These are phyloP conservation scores for Lichtheimia ramosa DNA, from an alignment of 371 early-diverging fungal genomes.

Conservation along the genomic window DNA sequence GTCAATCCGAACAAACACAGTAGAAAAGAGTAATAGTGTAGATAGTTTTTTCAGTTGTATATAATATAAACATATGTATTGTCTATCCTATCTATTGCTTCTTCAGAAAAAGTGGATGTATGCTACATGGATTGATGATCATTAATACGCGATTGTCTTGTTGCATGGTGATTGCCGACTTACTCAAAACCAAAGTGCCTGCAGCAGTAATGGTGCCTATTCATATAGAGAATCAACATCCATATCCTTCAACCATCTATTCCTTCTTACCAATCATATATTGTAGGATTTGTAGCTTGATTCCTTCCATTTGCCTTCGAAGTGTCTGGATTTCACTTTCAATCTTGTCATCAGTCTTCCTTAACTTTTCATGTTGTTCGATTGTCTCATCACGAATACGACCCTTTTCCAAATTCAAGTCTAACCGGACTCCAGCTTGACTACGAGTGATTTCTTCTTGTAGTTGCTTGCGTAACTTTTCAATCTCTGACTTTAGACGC, in stretches of 20 bases:
- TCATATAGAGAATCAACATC: slow-evolving; percentile 3
- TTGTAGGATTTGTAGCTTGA: slow-evolving; percentile 83
- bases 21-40: no score
- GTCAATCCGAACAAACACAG: no score
- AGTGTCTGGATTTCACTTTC: slow-evolving; percentile 84
- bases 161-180: neutral
- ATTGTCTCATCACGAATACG: slow-evolving; percentile 85
- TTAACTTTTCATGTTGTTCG: slow-evolving; percentile 79
- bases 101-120: slow-evolving; percentile 17
- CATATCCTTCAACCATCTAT: neutral
- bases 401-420: slow-evolving; percentile 90
- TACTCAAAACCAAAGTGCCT: slow-evolving; percentile 75
- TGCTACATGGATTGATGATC: slow-evolving; percentile 4
- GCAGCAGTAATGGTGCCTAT: slow-evolving; percentile 81
- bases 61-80: neutral
- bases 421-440: slow-evolving; percentile 87
- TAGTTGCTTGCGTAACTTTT: slow-evolving; percentile 77
- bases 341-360: slow-evolving; percentile 84
- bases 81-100: neutral
- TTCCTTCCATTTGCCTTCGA: slow-evolving; percentile 86
- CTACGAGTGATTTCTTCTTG: slow-evolving; percentile 86
- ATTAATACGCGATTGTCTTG: neutral
- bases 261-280: slow-evolving; percentile 67
- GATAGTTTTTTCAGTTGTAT: neutral
- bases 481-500: slow-evolving; percentile 76